Evolutionary conservation across 208 protist species (phyloP), one percentile per base, ranked within the genome.

Genomic region (Porcisia deanei): DNA sequence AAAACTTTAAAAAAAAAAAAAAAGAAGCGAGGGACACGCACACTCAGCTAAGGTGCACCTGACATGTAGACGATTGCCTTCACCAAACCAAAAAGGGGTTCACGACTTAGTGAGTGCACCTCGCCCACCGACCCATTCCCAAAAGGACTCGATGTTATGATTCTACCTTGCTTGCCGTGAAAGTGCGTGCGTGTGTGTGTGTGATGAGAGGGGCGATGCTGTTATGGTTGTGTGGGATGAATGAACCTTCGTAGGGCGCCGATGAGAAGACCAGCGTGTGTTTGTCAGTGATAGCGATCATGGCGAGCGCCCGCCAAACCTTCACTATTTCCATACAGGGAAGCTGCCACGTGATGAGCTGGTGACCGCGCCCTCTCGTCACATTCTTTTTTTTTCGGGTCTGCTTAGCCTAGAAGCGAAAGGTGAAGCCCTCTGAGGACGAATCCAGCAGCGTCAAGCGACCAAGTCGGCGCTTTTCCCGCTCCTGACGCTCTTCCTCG

Each of bases 401-500:
- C 3, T 39, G 20, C 59, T 8, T 34, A 3, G n/a, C 39, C 75
- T 84, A 94, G 73, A 97, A 97, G 73, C 82, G 59, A 64, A 97
- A 97, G 22, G 77, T 77, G 71, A 96, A 96, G 2, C 91, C 93
- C 25, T 92, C 87, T n/a, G 69, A 80, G 9, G 73, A 83, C 14
- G 75, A 73, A 47, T 92, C 84, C 18, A 96, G 82, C 65, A 96
- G 63, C 14, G 82, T 77, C 7, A 95, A 63, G 22, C 83, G 83
- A 10, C 69, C 73, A 55, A 89, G 75, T 18, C 85, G 82, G 39
- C 80, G 83, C 69, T 86, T 74, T 71, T 85, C 83, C 0, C 90
- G 84, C 64, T 85, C 84, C 60, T 85, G 79, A 58, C 81, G 81
- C 71, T 93, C 92, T 59, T 71, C 41, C 65, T 84, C 79, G 20